Percentiles rank a stretch among this genome's conserved stretches.
Evolutionary conservation across 805 yeast species (phyloP).

Genomic region (Hanseniaspora jakobsenii): DNA sequence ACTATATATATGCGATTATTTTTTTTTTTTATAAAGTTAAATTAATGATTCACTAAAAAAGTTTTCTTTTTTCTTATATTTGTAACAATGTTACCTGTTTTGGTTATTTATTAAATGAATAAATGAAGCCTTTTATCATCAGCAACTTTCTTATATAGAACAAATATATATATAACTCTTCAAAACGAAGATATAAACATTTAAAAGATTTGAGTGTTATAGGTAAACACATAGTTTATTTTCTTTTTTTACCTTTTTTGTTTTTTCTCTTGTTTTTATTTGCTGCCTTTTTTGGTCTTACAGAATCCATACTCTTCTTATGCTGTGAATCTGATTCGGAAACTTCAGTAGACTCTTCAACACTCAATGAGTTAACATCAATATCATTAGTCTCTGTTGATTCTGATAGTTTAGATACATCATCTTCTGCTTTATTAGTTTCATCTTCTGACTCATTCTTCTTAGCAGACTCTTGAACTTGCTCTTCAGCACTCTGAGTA

Average conservation of each 20-base stretch:
- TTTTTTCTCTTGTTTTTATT: not conserved
- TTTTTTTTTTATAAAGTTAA: conserved; percentile 1
- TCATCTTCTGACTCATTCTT: not conserved
- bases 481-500: not conserved
- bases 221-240: conserved; percentile 23
- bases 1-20: conserved; percentile 1
- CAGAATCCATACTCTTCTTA: conserved; percentile 6
- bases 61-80: too few species aligned
- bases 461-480: not conserved
- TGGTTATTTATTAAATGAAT: conserved; percentile 24
- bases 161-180: too few species aligned
- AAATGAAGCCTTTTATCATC: too few species aligned
- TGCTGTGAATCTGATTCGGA: not conserved
- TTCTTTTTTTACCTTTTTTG: conserved; percentile 17
- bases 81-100: too few species aligned
- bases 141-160: too few species aligned
- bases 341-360: not conserved
- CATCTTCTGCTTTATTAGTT: too few species aligned
- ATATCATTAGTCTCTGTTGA: too few species aligned
- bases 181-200: too few species aligned
- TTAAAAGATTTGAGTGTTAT: too few species aligned
- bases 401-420: too few species aligned
- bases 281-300: not conserved
- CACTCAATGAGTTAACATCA: too few species aligned
- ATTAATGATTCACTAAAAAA: too few species aligned